Conservation (phyloP, 257 asterid species). For the Capsicum pubescens region DNA sequence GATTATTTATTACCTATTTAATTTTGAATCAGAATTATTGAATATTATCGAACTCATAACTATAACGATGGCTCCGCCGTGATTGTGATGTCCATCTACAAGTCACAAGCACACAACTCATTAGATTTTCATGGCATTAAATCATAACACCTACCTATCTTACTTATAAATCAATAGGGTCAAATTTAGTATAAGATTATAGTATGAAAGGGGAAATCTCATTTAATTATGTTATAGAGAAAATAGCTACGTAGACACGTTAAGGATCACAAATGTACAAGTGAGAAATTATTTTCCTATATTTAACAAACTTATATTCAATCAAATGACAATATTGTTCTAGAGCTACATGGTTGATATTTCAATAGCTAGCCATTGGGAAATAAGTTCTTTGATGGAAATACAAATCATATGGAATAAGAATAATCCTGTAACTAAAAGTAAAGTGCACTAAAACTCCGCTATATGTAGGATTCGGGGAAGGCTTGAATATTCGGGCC, state of each 20-base stretch:
- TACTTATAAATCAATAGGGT: conserved; percentile 19
- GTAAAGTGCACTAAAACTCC: too few relatives aligned
- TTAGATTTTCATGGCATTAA: conserved; percentile 7
- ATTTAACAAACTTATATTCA: background rate
- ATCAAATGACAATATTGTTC: background rate
- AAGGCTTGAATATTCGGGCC: too few relatives aligned
- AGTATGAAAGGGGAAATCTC: background rate
- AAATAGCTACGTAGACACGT: background rate
- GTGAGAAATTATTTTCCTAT: background rate
- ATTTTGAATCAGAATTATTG: background rate
- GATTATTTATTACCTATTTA: background rate
- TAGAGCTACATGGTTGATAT: background rate
- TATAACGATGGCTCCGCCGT: background rate
- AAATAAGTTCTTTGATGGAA: background rate
- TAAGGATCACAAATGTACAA: background rate
- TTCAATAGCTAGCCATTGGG: background rate
- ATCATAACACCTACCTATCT: background rate
- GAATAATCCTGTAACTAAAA: background rate
- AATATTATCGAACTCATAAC: background rate
- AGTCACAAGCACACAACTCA: conserved; percentile 20
- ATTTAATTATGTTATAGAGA: background rate
- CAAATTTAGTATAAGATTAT: background rate
- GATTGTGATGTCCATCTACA: conserved; percentile 11
- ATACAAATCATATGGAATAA: background rate
- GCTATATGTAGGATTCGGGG: too few relatives aligned